Base-by-base conservation (phyloP, 192 early-diverging fungal genomes). In the Thoreauomyces humboldtii region DNA sequence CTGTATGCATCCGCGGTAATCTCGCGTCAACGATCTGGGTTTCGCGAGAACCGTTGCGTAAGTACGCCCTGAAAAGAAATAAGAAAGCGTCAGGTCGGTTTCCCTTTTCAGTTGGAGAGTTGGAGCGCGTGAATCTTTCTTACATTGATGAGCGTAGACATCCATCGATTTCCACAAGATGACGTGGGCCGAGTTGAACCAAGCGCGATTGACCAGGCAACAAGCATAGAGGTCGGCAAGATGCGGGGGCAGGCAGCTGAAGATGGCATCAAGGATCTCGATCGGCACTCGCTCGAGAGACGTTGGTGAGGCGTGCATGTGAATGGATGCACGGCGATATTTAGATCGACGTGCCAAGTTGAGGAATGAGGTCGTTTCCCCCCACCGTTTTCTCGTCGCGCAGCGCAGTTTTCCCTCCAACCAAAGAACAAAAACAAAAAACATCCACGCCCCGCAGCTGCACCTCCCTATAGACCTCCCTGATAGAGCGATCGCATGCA, bases 211-310 rank as follows among this genome's bases (percentile, higher is more conserved):
- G 55, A 57, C 55, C 33, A 31, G 4, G 55, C 55, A 57, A 21
- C 55, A 57, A 4, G 55, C 14, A 37, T 34, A 31, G 4, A 57
- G 55, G 34, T 57, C 55, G 19, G 31, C 12, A 4, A 14, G 4
- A 15, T 57, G 34, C n/a, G n/a, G n/a, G 9, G 22, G 9, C 4
- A 57, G 34, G 4, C 31, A n/a, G 5, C 29, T 14, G 27, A 57
- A 57, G 9, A 57, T 57, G 32, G 55, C 55, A 36, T 57, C 55
- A 14, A 57, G 55, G 5, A 57, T 32, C 35, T 57, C 55, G 3
- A 25, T 31, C 2, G 55, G 55, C 25, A 57, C 50, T 27, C 29
- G n/a, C n/a, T n/a, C n/a, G n/a, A n/a, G n/a, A n/a, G n/a, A n/a
- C n/a, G n/a, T n/a, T n/a, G n/a, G n/a, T n/a, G n/a, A n/a, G n/a